phyloP scores from a whole-genome alignment of 441 rosid genomes.

The Pelargonium australe region DNA sequence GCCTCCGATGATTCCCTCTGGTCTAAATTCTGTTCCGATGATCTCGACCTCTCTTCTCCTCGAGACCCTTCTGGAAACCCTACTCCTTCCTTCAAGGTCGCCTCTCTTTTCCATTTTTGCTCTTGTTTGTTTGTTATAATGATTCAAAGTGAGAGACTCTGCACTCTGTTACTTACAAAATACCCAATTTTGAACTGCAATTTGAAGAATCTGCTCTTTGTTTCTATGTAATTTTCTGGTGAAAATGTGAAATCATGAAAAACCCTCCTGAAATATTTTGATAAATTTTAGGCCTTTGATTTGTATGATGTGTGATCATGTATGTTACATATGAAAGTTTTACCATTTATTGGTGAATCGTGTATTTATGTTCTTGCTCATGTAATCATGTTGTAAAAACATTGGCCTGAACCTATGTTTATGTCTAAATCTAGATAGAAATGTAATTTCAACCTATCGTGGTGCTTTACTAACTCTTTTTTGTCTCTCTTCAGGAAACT shows the following conservation, averaged over 20 bases:
- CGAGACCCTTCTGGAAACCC: slow-evolving; percentile 49
- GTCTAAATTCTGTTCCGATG: slow-evolving; percentile 47
- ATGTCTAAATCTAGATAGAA: neutral
- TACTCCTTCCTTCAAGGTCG: slow-evolving; percentile 69
- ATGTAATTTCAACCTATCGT: neutral
- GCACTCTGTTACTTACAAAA: neutral
- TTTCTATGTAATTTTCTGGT: neutral
- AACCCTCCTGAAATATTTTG: neutral
- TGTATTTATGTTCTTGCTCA: neutral
- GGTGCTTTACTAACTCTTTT: neutral
- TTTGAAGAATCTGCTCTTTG: neutral
- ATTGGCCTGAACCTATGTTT: neutral
- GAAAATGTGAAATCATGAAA: neutral
- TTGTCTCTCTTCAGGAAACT: slow-evolving; percentile 35
- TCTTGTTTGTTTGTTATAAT: neutral
- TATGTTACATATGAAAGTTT: neutral
- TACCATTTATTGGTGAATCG: neutral
- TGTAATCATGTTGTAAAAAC: no score
- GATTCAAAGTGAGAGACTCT: no score
- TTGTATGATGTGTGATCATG: neutral
- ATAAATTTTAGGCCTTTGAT: neutral
- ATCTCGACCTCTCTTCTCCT: slow-evolving; percentile 64
- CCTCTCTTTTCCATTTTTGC: neutral
- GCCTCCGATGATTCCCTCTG: slow-evolving; percentile 72
- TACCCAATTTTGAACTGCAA: neutral